Conservation (phyloP, 1,284 basidiomycete genomes). For the Fomes fomentarius region DNA sequence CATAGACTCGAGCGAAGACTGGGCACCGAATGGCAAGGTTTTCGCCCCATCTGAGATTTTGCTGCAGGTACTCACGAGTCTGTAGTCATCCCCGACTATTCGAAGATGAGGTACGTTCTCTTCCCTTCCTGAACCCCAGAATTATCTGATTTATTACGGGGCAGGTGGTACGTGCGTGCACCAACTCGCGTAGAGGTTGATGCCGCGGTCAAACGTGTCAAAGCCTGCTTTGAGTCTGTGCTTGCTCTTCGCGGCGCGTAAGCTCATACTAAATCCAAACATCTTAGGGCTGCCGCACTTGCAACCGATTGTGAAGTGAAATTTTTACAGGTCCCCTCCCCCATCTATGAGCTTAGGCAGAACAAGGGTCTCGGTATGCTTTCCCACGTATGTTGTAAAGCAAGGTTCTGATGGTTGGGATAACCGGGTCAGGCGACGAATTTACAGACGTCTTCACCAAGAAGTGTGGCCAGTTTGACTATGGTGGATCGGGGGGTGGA, state of each 20-base stretch:
- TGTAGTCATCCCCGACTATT: conserved; percentile 80
- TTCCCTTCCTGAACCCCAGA: neutral
- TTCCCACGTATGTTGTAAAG: neutral
- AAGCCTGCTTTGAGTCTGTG: conserved; percentile 32
- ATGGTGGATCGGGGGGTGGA: conserved; percentile 27
- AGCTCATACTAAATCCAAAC: too few relatives aligned
- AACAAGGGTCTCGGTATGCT: conserved; percentile 60
- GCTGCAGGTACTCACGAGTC: neutral
- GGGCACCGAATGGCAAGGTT: conserved; percentile 62
- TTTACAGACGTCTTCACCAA: conserved; percentile 31
- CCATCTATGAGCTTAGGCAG: conserved; percentile 58
- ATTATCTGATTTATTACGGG: too few relatives aligned
- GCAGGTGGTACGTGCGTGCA: conserved; percentile 66
- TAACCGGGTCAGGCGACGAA: conserved; percentile 36
- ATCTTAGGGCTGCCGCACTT: conserved; percentile 63
- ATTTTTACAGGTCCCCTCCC: conserved; percentile 24
- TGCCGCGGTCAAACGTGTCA: conserved; percentile 40
- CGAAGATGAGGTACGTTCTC: conserved; percentile 52
- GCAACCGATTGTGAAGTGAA: conserved; percentile 71
- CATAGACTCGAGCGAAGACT: conserved; percentile 63
- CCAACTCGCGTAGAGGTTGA: conserved; percentile 60
- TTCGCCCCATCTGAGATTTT: neutral
- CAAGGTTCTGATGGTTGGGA: too few relatives aligned
- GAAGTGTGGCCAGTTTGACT: conserved; percentile 29
- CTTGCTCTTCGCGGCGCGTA: too few relatives aligned